Evolutionary conservation across 2,329 filamentous ascomycete genomes (phyloP), one percentile per base, ranked within the genome.

Genomic region (Thermothelomyces thermophilus): DNA sequence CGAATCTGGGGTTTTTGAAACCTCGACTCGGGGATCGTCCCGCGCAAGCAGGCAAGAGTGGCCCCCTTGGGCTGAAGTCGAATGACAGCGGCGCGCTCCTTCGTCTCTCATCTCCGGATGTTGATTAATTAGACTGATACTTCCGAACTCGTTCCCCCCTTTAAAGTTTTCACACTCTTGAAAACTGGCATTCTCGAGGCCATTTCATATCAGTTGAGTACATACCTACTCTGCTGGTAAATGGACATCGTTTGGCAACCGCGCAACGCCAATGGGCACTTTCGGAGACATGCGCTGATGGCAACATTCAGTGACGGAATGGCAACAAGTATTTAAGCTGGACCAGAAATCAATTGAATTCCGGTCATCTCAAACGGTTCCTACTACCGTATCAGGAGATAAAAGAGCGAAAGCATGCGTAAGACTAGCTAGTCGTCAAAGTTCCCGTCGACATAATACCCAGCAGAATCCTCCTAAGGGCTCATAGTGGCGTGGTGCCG

Each of bases 321-420:
- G n/a, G 24, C 31, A 42, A 48, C 46, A 48, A 22, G 17, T 16
- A 43, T 16, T 6, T 11, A 6, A 43, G 11, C 6, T 19, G 28
- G 37, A 22, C 46, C 39, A 33, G 17, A 16, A 22, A 48, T n/a
- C 39, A 41, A 41, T 16, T 48, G 28, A 24, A 48, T 48, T 48
- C 30, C 26, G 24, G 46, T 39, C 37, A 24, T 36, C 46, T 11
- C 19, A 48, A 20, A 19, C 30, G 8, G 2, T 11, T 35, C 13
- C 33, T 16, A 43, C n/a, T 16, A 9, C 2, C 16, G 39, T 6
- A 17, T 2, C 13, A 14, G 3, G 17, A 42, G 41, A 19, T 13
- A 42, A 42, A n/a, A 17, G n/a, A n/a, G n/a, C n/a, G n/a, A 42
- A 19, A 30, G 39, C 19, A 16, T 19, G 11, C 19, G 16, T n/a